Evolutionary conservation across 306 rosid genomes (phyloP).

Genomic region (Inga laurina): DNA sequence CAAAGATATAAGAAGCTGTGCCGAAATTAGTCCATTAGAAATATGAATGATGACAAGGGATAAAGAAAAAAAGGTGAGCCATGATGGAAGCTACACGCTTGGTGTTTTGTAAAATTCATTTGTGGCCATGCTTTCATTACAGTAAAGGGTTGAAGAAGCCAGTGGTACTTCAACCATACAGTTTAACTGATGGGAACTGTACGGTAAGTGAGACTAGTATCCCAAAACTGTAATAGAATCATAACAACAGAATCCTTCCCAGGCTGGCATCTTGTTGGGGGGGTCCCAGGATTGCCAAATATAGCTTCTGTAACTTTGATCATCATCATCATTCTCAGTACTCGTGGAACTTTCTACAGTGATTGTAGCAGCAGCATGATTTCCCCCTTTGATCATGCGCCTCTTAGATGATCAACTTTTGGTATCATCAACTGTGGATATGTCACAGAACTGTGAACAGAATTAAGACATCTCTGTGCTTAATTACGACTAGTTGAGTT

Average conservation of each 20-base stretch:
- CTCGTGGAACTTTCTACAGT: neutral
- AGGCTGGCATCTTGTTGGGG: constrained; percentile 21
- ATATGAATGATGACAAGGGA: neutral
- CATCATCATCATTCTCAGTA: neutral
- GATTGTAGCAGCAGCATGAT: neutral
- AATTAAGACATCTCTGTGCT: neutral
- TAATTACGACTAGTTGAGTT: neutral
- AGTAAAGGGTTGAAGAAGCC: neutral
- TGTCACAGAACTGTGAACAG: constrained; percentile 3
- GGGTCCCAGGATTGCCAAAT: constrained; percentile 29
- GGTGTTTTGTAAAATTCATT: neutral
- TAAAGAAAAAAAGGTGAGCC: neutral
- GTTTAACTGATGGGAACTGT: neutral
- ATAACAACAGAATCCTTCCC: neutral
- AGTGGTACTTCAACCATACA: neutral
- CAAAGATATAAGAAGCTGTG: neutral
- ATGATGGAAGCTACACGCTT: neutral
- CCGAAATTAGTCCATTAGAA: neutral
- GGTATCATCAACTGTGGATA: constrained; percentile 25
- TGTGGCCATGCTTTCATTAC: neutral
- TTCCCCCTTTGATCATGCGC: neutral
- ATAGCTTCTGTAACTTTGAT: neutral
- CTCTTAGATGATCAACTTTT: constrained; percentile 8
- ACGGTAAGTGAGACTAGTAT: neutral
- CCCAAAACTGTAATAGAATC: neutral